phyloP scores from a whole-genome alignment of 2,329 filamentous ascomycete genomes.

The Aspergillus luchuensis region DNA sequence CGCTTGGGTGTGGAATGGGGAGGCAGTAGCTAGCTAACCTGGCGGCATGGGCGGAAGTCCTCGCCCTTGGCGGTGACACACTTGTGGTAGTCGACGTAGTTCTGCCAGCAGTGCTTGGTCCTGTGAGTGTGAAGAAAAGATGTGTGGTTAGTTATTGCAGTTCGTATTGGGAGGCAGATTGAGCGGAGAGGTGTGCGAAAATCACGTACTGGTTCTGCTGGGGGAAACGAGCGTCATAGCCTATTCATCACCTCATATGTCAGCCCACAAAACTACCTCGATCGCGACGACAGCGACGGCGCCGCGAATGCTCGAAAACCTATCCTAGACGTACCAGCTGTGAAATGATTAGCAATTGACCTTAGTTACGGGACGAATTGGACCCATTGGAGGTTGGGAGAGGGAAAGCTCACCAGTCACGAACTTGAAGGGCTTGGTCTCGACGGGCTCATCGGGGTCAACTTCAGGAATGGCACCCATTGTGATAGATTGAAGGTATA shows the following conservation, averaged over 20 bases:
- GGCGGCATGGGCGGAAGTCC: slow-evolving; percentile 94
- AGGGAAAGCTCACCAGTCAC: slow-evolving; percentile 77
- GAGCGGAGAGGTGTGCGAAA: background rate
- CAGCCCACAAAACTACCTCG: slow-evolving; percentile 24
- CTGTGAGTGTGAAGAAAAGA: slow-evolving; percentile 29
- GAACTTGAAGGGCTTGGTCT: slow-evolving; percentile 99
- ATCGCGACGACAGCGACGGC: slow-evolving; percentile 13
- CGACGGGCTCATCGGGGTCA: slow-evolving; percentile 72
- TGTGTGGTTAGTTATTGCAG: background rate
- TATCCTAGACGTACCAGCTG: slow-evolving; percentile 51
- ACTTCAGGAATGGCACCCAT: slow-evolving; percentile 75
- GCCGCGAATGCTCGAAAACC: slow-evolving; percentile 17
- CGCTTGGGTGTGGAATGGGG: background rate
- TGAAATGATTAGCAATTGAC: slow-evolving; percentile 45
- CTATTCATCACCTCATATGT: slow-evolving; percentile 52
- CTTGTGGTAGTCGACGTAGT: slow-evolving; percentile 99
- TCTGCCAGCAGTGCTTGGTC: slow-evolving; percentile 99
- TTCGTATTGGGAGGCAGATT: background rate
- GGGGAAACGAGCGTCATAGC: slow-evolving; percentile 98
- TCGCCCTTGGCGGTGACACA: slow-evolving; percentile 98
- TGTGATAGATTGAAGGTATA: slow-evolving; percentile 51
- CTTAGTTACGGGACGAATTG: slow-evolving; percentile 29
- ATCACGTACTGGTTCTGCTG: slow-evolving; percentile 73
- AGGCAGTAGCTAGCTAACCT: slow-evolving; percentile 61
- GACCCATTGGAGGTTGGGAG: slow-evolving; percentile 17